Evolutionary conservation across 306 rosid species (phyloP), one percentile per base, ranked within the genome.

Genomic region (Ziziphus jujuba): DNA sequence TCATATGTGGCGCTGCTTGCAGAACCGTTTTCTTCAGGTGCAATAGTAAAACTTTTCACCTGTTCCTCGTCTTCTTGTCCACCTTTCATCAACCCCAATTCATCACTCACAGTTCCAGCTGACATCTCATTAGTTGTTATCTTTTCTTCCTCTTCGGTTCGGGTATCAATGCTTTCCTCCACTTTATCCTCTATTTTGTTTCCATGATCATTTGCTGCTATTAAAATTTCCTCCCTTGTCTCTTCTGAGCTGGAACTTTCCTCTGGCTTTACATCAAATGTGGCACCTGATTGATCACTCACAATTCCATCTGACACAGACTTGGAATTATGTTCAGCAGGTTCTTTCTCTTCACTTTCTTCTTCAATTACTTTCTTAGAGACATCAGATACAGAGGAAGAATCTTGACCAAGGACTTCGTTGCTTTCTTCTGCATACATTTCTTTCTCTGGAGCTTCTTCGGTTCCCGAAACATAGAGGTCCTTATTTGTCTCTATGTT

Each of bases 21-120:
- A 24, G 13, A 23, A 12, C 38, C 52, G 53, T 60, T 67, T 61
- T 28, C 72, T 19, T 61, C 67, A 1, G 56, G 24, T n/a, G 51
- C 44, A 67, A 25, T 45, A 22, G 67, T 17, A 67, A 12, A 31
- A 49, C 44, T 49, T 40, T 63, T 33, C 6, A 51, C 53, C 35
- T 21, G 67, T 50, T 58, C 76, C n/a, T 59, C 23, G 19, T 72
- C 55, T 58, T 68, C 61, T 36, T 33, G 48, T 63, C 48, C 19
- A 48, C 45, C 70, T 66, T 67, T 72, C 66, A 23, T 49, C 50
- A 61, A 59, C 49, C 50, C 21, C 55, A 49, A 19, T 25, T 74
- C 55, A 14, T 66, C 64, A 56, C 56, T 24, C 50, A 66, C 34
- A 62, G 15, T 7, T 56, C 11, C 49, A 0, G 10, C 44, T 19